These are phyloP conservation scores for Pezicula rhizophila DNA, from an alignment of 2,329 filamentous ascomycete species.

Conservation along the genomic window DNA sequence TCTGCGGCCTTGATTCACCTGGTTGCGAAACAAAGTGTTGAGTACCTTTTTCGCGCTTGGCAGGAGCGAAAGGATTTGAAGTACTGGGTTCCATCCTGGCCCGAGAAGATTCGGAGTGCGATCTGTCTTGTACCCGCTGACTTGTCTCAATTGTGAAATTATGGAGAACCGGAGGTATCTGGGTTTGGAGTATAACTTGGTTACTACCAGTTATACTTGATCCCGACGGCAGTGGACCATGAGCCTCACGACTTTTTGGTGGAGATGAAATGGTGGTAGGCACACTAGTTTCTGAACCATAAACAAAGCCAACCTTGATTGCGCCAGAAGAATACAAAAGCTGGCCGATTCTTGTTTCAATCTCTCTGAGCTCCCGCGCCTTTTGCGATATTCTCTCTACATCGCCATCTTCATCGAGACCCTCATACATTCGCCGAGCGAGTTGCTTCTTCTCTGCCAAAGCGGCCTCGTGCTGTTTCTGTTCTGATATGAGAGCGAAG, in stretches of 20 bases:
- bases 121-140: neutral
- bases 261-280: neutral
- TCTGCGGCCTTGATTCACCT: neutral
- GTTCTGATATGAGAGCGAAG: constrained; percentile 5
- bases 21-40: neutral
- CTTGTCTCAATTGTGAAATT: neutral
- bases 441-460: constrained; percentile 17
- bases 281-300: constrained; percentile 1
- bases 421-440: constrained; percentile 11
- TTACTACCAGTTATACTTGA: constrained; percentile 19
- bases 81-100: neutral
- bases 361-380: constrained; percentile 14
- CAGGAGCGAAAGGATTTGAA: too few relatives aligned
- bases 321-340: constrained; percentile 21
- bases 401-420: constrained; percentile 17
- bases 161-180: constrained; percentile 15
- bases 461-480: constrained; percentile 6
- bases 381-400: constrained; percentile 15
- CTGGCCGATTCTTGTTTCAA: constrained; percentile 20
- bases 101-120: neutral
- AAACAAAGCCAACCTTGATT: constrained; percentile 23
- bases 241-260: constrained; percentile 4
- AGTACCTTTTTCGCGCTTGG: neutral
- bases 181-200: constrained; percentile 26
- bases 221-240: constrained; percentile 5